Evolutionary conservation across 768 basidiomycete species (phyloP), one percentile per base, ranked within the genome.

Genomic region (Floccularia luteovirens): DNA sequence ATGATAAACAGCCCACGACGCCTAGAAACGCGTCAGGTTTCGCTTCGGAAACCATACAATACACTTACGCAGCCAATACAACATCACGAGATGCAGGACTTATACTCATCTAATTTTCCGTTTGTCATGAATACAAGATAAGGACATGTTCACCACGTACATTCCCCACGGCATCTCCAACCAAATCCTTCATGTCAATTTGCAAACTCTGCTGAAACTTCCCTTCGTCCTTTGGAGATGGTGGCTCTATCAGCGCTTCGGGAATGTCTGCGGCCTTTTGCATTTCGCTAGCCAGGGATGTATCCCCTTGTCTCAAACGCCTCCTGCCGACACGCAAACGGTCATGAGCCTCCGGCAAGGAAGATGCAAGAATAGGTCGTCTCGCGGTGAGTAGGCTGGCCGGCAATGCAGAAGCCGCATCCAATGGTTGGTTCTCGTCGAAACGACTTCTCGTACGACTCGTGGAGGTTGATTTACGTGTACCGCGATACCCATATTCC

Each of bases 1-100:
- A 99, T 88, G 42, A 98, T 91, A 57, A 88, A 98, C 12, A 99
- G 70, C 0, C 94, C 94, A 42, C 90, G 81, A 3, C 93, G 83
- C 14, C 79, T 81, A 52, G 5, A 17, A 31, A n/a, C n/a, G n/a
- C n/a, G 17, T 24, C 17, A 34, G 5, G 22, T 38, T 41, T 22
- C 37, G 43, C 19, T 28, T 17, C 3, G 36, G 13, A 23, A 5
- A n/a, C 4, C 8, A 25, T 21, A 12, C 17, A 47, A 19, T 17
- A 34, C 32, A 61, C 81, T 49, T 62, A 90, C 84, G 89, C 83
- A 36, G 90, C 93, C 32, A 97, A 75, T 3, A 90, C 90, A 19
- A 97, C 73, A 55, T 97, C 93, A 16, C 93, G 74, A 38, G 79
- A 84, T 4, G 82, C 71, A 7, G 93, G 93, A 50, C 88, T 87